phyloP scores from a whole-genome alignment of 2,329 filamentous ascomycete genomes.

The Celoporthe dispersa region DNA sequence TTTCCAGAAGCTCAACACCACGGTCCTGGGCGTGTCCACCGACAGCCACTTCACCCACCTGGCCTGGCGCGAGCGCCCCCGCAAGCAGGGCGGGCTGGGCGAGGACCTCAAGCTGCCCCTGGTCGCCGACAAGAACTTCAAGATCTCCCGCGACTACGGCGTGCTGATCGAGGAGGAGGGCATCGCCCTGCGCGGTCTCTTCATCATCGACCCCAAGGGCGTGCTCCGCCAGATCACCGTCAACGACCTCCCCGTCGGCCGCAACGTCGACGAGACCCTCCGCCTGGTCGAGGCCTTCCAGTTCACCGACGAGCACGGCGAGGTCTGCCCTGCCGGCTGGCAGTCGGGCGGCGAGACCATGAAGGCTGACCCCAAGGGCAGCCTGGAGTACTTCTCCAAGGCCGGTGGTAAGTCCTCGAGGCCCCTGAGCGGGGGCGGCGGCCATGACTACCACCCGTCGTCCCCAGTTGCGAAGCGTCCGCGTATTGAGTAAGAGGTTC shows the following conservation, averaged over 20 bases:
- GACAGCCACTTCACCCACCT: slow-evolving; percentile 63
- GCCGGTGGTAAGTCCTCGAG: slow-evolving; percentile 28
- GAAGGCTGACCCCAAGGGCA: slow-evolving; percentile 57
- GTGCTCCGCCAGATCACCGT: slow-evolving; percentile 65
- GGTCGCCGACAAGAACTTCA: slow-evolving; percentile 64
- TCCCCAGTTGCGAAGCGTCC: slow-evolving; percentile 29
- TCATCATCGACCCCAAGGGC: slow-evolving; percentile 69
- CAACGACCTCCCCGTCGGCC: slow-evolving; percentile 68
- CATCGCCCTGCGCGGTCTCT: slow-evolving; percentile 65
- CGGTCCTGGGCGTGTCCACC: slow-evolving; percentile 64
- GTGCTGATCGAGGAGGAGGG: slow-evolving; percentile 68
- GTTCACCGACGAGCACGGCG: slow-evolving; percentile 83
- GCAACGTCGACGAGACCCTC: slow-evolving; percentile 66
- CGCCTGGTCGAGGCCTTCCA: slow-evolving; percentile 76
- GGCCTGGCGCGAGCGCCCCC: slow-evolving; percentile 61
- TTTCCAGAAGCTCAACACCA: slow-evolving; percentile 62
- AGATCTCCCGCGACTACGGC: slow-evolving; percentile 64
- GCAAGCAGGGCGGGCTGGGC: slow-evolving; percentile 66
- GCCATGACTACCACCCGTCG: neutral
- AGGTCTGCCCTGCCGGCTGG: slow-evolving; percentile 65
- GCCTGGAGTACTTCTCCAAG: slow-evolving; percentile 51
- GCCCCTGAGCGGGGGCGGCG: slow-evolving; percentile 26
- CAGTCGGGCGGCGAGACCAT: slow-evolving; percentile 51
- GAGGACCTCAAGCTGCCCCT: slow-evolving; percentile 63
- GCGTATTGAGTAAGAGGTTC: slow-evolving; percentile 29